Evolutionary conservation across 331 rosid species (phyloP).

Genomic region (Malus hybrid): DNA sequence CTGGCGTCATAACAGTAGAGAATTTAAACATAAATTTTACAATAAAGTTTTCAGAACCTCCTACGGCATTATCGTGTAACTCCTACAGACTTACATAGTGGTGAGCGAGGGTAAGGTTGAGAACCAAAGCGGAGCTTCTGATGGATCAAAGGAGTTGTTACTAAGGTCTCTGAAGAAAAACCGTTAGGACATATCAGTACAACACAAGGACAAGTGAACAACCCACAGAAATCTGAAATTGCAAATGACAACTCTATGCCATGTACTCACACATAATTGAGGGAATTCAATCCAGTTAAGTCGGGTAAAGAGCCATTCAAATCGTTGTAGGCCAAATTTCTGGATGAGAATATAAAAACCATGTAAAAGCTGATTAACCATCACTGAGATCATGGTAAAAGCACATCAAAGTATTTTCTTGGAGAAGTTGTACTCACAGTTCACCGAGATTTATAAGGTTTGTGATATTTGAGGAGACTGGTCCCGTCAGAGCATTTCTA

Average conservation of each 20-base stretch:
- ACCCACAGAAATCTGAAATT: background rate
- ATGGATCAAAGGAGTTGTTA: conserved; percentile 63
- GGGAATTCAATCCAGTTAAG: conserved; percentile 54
- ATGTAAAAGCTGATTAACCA: background rate
- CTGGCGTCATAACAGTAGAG: conserved; percentile 18
- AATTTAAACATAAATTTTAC: conserved; percentile 12
- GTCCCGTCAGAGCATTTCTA: conserved; percentile 65
- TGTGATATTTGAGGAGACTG: conserved; percentile 60
- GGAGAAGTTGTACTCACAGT: conserved; percentile 49
- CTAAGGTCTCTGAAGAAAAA: conserved; percentile 65
- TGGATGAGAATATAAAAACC: conserved; percentile 23
- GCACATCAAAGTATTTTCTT: background rate
- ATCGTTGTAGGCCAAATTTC: conserved; percentile 64
- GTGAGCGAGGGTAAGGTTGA: conserved; percentile 55
- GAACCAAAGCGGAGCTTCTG: conserved; percentile 76
- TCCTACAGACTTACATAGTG: conserved; percentile 56
- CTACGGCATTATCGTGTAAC: background rate
- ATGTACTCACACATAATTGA: conserved; percentile 68
- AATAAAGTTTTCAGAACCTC: background rate
- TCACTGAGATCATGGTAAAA: background rate
- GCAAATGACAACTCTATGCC: conserved; percentile 1
- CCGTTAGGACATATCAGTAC: conserved; percentile 4
- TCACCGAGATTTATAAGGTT: conserved; percentile 61
- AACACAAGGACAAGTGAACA: conserved; percentile 2
- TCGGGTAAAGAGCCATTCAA: conserved; percentile 67